Evolutionary conservation across 805 yeast species (phyloP), one percentile per base, ranked within the genome.

Genomic region (Zygoascus tannicola): DNA sequence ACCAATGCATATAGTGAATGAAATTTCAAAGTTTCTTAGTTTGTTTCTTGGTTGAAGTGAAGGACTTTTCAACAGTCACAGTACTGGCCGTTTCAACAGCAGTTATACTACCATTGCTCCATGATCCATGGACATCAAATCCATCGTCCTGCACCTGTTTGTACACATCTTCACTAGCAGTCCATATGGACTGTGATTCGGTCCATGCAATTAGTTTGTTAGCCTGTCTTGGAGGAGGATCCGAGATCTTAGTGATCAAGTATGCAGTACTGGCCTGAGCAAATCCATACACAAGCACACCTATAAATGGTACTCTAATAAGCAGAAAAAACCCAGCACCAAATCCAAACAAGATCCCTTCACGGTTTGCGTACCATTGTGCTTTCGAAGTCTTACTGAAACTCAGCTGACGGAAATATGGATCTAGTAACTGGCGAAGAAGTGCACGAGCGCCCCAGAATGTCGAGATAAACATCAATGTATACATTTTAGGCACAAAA

Each of bases 281-380:
- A 36, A 76, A 57, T 14, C 76, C 75, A 49, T 73, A 73, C 18
- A 71, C 60, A 12, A 75, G 51, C 19, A 74, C 63, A 0, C 79
- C 72, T 3, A 71, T 52, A 50, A 66, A 66, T 0, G 78, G 79
- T 15, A 69, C 55, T 32, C 60, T 58, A 43, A 75, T 57, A 40
- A 74, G 55, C 43, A 62, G 49, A 50, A 64, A 76, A 56, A 68
- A 72, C 38, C 67, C 67, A 5, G 73, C 54, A 2, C 80, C 76
- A 50, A 76, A 76, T 4, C 81, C 81, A 48, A 72, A 70, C 41
- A 78, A 57, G 23, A 73, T 66, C 0, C 81, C 81, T 44, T 73
- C 75, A 33, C 82, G 64, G 12, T 76, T 67, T 10, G 63, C 63
- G 38, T 67, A 59, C 82, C 82, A 77, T 43, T 63, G 67, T 15